Percentiles rank a stretch among this genome's conserved stretches.
These are phyloP conservation scores for Populus tomentosa DNA, from an alignment of 441 rosid species.

Conservation along the genomic window DNA sequence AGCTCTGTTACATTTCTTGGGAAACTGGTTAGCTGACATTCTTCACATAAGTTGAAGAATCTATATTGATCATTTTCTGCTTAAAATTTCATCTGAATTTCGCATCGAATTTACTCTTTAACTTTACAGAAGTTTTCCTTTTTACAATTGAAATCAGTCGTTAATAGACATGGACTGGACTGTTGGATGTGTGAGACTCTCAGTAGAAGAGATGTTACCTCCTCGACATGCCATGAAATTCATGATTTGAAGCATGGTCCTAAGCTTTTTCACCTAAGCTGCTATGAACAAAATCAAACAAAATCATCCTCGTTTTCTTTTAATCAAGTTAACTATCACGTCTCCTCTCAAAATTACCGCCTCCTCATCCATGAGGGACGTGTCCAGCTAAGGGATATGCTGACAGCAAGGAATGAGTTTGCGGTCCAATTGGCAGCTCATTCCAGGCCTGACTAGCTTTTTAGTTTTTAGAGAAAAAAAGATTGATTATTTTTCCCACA, in stretches of 20 bases:
- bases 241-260: not conserved
- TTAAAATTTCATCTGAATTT: not conserved
- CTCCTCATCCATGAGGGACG: no score
- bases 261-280: no score
- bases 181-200: not conserved
- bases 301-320: no score
- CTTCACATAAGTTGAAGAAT: not conserved
- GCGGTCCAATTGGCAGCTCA: no score
- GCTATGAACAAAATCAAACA: no score
- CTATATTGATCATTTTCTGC: not conserved
- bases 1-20: not conserved
- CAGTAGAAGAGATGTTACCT: not conserved
- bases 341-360: no score
- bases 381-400: no score
- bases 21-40: not conserved
- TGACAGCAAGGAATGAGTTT: no score
- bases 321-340: no score
- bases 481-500: no score
- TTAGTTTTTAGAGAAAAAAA: no score
- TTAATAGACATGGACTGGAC: not conserved
- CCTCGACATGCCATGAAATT: not conserved
- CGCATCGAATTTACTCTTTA: not conserved
- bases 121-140: not conserved
- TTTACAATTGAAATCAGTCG: not conserved
- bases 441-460: no score